Percentiles rank a stretch among this genome's conserved stretches.
phyloP scores from a whole-genome alignment of 2,329 filamentous ascomycete genomes.

The Cladophialophora immunda region DNA sequence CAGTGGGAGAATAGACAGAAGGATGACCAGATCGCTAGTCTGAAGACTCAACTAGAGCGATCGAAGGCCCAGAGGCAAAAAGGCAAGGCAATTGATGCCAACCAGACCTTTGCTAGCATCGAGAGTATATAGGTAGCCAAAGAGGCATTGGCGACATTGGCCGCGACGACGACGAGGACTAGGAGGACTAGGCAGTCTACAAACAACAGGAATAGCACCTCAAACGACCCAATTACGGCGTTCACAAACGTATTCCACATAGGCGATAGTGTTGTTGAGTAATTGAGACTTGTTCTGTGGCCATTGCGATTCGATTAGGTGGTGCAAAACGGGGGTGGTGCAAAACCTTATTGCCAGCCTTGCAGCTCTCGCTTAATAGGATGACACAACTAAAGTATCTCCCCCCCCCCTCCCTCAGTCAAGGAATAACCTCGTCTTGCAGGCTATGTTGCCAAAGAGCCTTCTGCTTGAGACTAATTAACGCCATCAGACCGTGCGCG shows the following conservation, averaged over 20 bases:
- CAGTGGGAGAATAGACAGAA: background rate
- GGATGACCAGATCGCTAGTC: background rate
- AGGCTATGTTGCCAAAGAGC: too few relatives aligned
- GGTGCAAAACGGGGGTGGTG: slow-evolving; percentile 2
- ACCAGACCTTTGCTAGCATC: slow-evolving; percentile 24
- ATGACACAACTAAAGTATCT: too few relatives aligned
- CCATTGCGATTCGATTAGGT: background rate
- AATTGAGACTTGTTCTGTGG: slow-evolving; percentile 9
- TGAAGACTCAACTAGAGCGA: background rate
- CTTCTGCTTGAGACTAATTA: too few relatives aligned
- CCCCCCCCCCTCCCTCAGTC: too few relatives aligned
- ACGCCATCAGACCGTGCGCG: too few relatives aligned
- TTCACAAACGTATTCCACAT: slow-evolving; percentile 9
- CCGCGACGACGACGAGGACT: background rate
- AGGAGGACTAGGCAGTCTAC: slow-evolving; percentile 1
- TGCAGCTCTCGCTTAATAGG: too few relatives aligned
- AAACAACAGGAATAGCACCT: background rate
- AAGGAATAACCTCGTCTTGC: too few relatives aligned
- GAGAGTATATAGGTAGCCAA: slow-evolving; percentile 13
- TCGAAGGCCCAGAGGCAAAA: slow-evolving; percentile 8
- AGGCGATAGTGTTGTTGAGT: background rate
- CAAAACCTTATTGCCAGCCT: too few relatives aligned
- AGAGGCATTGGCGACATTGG: slow-evolving; percentile 9
- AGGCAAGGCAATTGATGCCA: slow-evolving; percentile 11
- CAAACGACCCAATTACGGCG: background rate